Percentiles rank a stretch among this genome's conserved stretches.
Evolutionary conservation across 2,329 filamentous ascomycete genomes (phyloP).

Genomic region (Beauveria australis): DNA sequence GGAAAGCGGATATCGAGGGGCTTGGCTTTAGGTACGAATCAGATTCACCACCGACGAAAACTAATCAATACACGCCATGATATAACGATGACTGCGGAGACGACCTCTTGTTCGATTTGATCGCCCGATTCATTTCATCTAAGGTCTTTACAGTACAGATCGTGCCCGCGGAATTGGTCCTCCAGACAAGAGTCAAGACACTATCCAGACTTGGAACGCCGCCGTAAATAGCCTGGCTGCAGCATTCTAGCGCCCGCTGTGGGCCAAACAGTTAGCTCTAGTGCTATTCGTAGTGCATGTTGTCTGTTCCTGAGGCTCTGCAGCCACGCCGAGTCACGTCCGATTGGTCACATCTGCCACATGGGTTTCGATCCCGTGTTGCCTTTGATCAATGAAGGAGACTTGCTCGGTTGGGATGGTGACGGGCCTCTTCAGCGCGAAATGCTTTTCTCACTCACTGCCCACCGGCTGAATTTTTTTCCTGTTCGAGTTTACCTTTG

Average conservation of each 20-base stretch:
- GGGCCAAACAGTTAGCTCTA: not conserved
- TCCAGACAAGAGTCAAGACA: not conserved
- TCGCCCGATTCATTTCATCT: too few relatives aligned
- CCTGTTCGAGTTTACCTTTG: not conserved
- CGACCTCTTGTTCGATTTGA: too few relatives aligned
- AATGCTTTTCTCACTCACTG: not conserved
- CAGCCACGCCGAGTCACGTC: not conserved
- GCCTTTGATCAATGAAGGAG: not conserved
- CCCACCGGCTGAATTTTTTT: not conserved
- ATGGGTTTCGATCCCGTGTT: not conserved
- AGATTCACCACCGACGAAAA: not conserved
- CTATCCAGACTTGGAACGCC: not conserved
- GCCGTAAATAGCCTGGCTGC: not conserved
- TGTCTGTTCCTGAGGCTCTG: not conserved
- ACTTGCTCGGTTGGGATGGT: not conserved
- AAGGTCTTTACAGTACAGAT: not conserved
- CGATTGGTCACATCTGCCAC: not conserved
- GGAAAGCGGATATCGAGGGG: not conserved
- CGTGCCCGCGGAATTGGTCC: not conserved
- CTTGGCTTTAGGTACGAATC: not conserved
- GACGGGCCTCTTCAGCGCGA: not conserved
- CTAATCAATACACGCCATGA: not conserved
- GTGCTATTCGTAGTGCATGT: not conserved
- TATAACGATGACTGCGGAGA: not conserved
- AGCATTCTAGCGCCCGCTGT: constrained; percentile 5